A percentile compares a stretch with the other conserved stretches of the same genome.
Conservation (phyloP, 345 rosid genomes). For the Citrus cavaleriei region DNA sequence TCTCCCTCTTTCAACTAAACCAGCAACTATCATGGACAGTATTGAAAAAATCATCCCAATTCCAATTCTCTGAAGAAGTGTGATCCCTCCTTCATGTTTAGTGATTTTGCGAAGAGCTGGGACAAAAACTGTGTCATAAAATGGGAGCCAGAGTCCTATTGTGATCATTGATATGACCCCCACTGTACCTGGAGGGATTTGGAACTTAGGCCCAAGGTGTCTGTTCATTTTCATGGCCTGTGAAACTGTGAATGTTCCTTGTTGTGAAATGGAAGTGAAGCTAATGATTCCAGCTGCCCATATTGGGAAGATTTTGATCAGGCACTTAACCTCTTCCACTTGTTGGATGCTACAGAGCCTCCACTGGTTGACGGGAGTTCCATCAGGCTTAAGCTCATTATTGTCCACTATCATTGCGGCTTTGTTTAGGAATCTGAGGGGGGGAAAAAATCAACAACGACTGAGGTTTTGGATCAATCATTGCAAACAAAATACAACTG, state of each 20-base stretch:
- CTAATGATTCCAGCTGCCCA: constrained; percentile 52
- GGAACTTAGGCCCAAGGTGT: constrained; percentile 53
- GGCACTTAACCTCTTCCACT: constrained; percentile 68
- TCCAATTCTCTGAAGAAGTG: constrained; percentile 57
- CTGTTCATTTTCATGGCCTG: constrained; percentile 61
- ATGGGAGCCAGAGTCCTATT: constrained; percentile 53
- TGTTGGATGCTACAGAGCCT: constrained; percentile 58
- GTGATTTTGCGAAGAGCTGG: constrained; percentile 41
- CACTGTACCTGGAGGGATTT: constrained; percentile 53
- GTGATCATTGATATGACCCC: constrained; percentile 41
- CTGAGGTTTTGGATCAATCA: not conserved
- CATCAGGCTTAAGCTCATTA: constrained; percentile 41
- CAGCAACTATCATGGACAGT: constrained; percentile 47
- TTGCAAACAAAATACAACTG: too few species aligned
- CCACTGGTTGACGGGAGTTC: constrained; percentile 38
- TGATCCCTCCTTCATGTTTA: constrained; percentile 45
- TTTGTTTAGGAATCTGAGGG: constrained; percentile 58
- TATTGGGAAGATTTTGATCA: constrained; percentile 46
- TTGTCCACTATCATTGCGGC: constrained; percentile 46
- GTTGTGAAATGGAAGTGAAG: constrained; percentile 38
- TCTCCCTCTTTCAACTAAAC: constrained; percentile 43
- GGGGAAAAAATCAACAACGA: not conserved
- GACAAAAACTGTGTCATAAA: constrained; percentile 51
- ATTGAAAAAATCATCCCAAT: constrained; percentile 45
- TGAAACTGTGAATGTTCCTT: constrained; percentile 39